These are phyloP conservation scores for Asterochloris sp. DNA, from an alignment of 139 green algal genomes.

Conservation along the genomic window DNA sequence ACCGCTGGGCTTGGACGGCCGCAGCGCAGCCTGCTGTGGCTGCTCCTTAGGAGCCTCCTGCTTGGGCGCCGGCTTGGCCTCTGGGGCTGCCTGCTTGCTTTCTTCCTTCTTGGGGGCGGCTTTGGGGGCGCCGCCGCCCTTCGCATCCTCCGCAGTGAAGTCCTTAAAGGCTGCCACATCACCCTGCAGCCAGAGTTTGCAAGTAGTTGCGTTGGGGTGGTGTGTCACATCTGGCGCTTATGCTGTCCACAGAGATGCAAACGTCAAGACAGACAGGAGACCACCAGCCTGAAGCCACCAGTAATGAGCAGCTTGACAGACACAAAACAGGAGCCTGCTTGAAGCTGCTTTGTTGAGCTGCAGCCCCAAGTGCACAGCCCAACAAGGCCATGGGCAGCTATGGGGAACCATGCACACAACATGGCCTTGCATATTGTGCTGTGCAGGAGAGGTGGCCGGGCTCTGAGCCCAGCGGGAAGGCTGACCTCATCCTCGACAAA, in stretches of 20 bases:
- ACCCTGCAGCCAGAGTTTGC: slow-evolving; percentile 20
- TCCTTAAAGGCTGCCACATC: slow-evolving; percentile 58
- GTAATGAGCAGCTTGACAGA: too few relatives aligned
- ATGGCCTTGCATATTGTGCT: too few relatives aligned
- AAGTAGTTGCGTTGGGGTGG: too few relatives aligned
- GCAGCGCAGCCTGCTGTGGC: slow-evolving; percentile 8
- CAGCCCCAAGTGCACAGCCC: background rate
- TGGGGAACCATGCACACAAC: background rate
- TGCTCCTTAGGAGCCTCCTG: slow-evolving; percentile 15
- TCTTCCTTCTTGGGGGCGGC: background rate
- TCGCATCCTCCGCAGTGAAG: slow-evolving; percentile 59
- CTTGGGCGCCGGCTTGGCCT: slow-evolving; percentile 7
- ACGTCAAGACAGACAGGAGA: too few relatives aligned
- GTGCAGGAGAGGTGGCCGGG: background rate
- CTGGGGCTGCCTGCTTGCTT: slow-evolving; percentile 13
- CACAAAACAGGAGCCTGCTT: background rate
- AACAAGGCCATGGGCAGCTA: background rate
- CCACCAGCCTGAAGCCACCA: too few relatives aligned
- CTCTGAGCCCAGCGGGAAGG: background rate
- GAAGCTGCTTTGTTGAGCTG: background rate
- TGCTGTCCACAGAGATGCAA: too few relatives aligned
- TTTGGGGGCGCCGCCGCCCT: slow-evolving; percentile 16
- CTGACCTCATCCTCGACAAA: slow-evolving; percentile 72
- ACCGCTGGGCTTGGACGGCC: background rate
- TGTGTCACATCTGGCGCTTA: too few relatives aligned